A percentile compares a stretch with the other conserved stretches of the same genome.
Conservation (phyloP, 192 early-diverging fungal species). For the Glomus cerebriforme region DNA sequence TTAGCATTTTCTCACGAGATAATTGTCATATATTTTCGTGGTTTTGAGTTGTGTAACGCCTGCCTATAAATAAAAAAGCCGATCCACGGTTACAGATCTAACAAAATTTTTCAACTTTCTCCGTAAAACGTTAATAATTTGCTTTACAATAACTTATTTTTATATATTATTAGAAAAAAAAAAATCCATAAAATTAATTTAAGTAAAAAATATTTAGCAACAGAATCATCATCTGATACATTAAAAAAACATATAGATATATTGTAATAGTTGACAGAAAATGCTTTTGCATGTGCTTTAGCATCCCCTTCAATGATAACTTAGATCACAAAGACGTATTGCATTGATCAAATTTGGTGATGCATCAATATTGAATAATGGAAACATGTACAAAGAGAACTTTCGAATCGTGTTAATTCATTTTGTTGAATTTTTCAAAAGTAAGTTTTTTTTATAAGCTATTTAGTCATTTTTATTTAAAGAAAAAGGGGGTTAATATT, state of each 20-base stretch:
- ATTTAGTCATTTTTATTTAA: background rate
- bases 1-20: too few species aligned
- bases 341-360: slow-evolving; percentile 84
- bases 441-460: slow-evolving; percentile 19
- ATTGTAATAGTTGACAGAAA: slow-evolving; percentile 90
- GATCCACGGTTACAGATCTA: too few species aligned
- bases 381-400: slow-evolving; percentile 55
- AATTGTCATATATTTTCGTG: too few species aligned
- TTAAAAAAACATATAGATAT: slow-evolving; percentile 59
- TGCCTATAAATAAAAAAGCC: too few species aligned
- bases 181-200: background rate
- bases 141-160: too few species aligned
- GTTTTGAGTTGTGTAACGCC: too few species aligned
- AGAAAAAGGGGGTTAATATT: background rate
- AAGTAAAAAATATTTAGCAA: slow-evolving; percentile 47
- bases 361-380: slow-evolving; percentile 55
- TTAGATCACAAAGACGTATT: slow-evolving; percentile 51
- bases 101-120: too few species aligned
- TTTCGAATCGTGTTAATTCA: slow-evolving; percentile 82
- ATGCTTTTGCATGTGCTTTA: slow-evolving; percentile 78
- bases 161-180: too few species aligned
- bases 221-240: slow-evolving; percentile 37
- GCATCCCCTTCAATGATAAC: slow-evolving; percentile 40
- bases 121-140: too few species aligned
- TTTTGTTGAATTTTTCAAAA: slow-evolving; percentile 61